Conservation (phyloP, 441 rosid species). For the Gossypium armourianum region DNA sequence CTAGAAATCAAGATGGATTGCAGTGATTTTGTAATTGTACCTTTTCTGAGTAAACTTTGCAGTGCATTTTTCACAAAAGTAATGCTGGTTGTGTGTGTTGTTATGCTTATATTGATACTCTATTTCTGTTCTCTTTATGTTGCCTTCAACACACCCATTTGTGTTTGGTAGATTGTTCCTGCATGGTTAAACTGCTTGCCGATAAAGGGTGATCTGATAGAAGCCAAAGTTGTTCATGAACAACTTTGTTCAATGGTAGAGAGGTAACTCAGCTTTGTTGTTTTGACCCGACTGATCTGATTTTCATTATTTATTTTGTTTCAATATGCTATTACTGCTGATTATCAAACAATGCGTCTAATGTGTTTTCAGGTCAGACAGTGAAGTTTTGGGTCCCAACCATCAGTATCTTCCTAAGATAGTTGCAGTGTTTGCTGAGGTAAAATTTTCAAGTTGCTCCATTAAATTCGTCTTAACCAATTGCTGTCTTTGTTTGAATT, state of each 20-base stretch:
- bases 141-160: not conserved
- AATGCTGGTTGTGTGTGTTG: not conserved
- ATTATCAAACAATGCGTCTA: conserved; percentile 4
- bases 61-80: not conserved
- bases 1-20: not conserved
- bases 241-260: conserved; percentile 95
- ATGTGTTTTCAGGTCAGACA: conserved; percentile 58
- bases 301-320: not conserved
- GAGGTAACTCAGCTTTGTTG: conserved; percentile 35
- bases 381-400: conserved; percentile 72
- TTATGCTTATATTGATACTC: not conserved
- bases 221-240: conserved; percentile 92
- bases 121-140: not conserved
- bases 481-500: not conserved
- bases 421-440: conserved; percentile 86
- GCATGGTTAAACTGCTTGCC: conserved; percentile 99
- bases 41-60: not conserved
- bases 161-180: conserved; percentile 58
- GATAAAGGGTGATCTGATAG: conserved; percentile 75
- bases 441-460: conserved; percentile 12
- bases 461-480: not conserved
- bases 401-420: conserved; percentile 83
- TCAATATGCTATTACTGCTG: not conserved
- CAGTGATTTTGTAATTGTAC: not conserved
- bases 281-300: not conserved